phyloP scores from a whole-genome alignment of 345 rosid species.

The Mallotus nudiflorus region DNA sequence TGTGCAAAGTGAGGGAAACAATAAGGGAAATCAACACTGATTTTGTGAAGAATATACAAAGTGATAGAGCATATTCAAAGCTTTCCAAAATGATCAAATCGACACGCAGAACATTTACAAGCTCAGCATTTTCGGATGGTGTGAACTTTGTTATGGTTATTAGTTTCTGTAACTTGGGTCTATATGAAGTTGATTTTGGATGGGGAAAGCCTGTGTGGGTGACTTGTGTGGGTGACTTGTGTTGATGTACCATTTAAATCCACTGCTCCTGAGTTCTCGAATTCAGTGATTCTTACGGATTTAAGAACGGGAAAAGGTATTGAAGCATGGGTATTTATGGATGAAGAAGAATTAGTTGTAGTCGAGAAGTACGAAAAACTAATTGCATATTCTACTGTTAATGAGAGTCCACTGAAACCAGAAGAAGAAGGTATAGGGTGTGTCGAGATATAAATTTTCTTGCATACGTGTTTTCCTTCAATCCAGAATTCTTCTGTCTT shows the following conservation, averaged over 20 bases:
- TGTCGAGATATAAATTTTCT: too few species aligned
- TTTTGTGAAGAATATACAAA: constrained; percentile 13
- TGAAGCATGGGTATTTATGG: constrained; percentile 16
- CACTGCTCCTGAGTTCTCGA: too few species aligned
- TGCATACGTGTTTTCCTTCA: too few species aligned
- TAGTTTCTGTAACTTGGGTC: constrained; percentile 1
- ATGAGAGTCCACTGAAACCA: constrained; percentile 7
- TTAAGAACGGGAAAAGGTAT: not conserved
- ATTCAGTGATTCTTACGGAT: not conserved
- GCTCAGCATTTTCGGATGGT: not conserved
- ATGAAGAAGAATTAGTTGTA: constrained; percentile 5
- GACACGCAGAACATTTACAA: not conserved
- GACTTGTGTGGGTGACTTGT: not conserved
- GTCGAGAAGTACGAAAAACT: constrained; percentile 6
- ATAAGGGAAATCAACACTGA: not conserved
- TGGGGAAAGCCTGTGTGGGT: constrained; percentile 8
- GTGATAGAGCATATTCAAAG: not conserved
- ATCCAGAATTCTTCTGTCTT: too few species aligned
- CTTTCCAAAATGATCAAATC: constrained; percentile 1
- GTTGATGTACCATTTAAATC: too few species aligned
- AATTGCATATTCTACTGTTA: constrained; percentile 2
- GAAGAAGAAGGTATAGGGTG: too few species aligned
- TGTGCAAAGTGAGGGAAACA: constrained; percentile 7
- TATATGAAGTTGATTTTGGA: not conserved
- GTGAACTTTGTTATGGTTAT: not conserved